phyloP scores from a whole-genome alignment of 1,284 basidiomycete genomes.

The Wolfiporia cocos region DNA sequence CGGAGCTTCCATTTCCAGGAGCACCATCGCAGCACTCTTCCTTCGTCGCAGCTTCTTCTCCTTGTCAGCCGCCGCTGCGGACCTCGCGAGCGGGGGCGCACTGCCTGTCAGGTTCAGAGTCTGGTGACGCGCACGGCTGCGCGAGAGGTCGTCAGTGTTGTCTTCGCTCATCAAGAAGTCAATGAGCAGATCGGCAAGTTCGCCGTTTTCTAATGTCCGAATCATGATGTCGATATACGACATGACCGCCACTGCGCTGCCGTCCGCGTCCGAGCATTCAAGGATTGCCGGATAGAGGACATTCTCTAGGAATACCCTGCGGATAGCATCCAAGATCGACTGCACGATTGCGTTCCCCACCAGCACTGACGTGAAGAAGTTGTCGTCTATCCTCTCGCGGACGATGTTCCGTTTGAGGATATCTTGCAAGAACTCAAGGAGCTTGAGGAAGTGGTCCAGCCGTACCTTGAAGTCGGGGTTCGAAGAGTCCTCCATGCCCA shows the following conservation, averaged over 20 bases:
- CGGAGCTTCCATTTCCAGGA: conserved; percentile 80
- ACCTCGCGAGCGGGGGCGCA: conserved; percentile 30
- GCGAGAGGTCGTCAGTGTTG: conserved; percentile 52
- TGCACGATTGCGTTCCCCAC: conserved; percentile 78
- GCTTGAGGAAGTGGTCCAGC: conserved; percentile 84
- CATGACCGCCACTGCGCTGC: conserved; percentile 93
- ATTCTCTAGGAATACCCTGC: conserved; percentile 87
- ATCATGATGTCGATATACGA: conserved; percentile 93
- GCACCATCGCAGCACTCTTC: conserved; percentile 80
- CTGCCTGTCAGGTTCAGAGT: conserved; percentile 40
- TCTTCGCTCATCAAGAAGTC: conserved; percentile 81
- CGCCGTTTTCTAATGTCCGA: conserved; percentile 67
- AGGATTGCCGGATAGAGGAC: conserved; percentile 91
- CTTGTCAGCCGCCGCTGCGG: conserved; percentile 26
- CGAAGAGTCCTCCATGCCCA: conserved; percentile 72
- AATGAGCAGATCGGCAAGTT: conserved; percentile 66
- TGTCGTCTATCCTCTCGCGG: conserved; percentile 31
- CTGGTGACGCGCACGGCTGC: conserved; percentile 36
- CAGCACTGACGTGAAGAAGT: conserved; percentile 48
- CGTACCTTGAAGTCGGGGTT: conserved; percentile 74
- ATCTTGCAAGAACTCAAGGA: conserved; percentile 91
- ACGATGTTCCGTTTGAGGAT: conserved; percentile 63
- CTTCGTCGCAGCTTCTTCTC: conserved; percentile 47
- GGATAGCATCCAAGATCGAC: conserved; percentile 77
- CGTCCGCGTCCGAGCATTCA: conserved; percentile 89